phyloP scores from a whole-genome alignment of 148 eudicot species.

The Silene uniflora region DNA sequence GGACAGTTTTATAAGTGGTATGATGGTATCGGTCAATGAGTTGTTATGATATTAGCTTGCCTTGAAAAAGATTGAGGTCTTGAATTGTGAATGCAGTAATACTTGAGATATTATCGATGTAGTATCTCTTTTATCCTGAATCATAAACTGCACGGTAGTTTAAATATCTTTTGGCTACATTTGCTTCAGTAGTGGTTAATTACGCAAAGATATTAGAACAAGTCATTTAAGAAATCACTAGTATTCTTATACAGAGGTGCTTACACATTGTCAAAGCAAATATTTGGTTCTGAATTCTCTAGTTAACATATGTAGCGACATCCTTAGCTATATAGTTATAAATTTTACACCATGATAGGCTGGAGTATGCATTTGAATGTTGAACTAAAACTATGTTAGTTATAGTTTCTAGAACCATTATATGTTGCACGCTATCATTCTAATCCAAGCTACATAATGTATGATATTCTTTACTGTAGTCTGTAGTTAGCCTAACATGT shows the following conservation, averaged over 20 bases:
- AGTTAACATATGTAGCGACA: not conserved
- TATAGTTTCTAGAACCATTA: not conserved
- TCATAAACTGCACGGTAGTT: not conserved
- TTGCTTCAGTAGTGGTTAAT: not conserved
- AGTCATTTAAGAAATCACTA: not conserved
- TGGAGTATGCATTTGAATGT: not conserved
- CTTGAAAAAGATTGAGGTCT: slow-evolving; percentile 3
- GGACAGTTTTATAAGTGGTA: not conserved
- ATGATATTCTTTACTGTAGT: not conserved
- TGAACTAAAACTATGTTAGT: not conserved
- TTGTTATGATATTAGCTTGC: not conserved
- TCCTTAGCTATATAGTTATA: not conserved
- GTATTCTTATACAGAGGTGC: not conserved
- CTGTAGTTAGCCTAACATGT: not conserved
- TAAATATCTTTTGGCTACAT: not conserved
- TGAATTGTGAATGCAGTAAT: not conserved
- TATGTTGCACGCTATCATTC: not conserved
- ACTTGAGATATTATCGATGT: not conserved
- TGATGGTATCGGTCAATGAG: not conserved
- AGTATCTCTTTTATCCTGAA: not conserved
- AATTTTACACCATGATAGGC: not conserved
- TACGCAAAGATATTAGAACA: not conserved
- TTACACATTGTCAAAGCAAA: not conserved
- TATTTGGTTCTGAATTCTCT: not conserved
- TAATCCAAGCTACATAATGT: not conserved